Base-by-base conservation (phyloP, 257 asterid genomes). In the Ilex asprella region DNA sequence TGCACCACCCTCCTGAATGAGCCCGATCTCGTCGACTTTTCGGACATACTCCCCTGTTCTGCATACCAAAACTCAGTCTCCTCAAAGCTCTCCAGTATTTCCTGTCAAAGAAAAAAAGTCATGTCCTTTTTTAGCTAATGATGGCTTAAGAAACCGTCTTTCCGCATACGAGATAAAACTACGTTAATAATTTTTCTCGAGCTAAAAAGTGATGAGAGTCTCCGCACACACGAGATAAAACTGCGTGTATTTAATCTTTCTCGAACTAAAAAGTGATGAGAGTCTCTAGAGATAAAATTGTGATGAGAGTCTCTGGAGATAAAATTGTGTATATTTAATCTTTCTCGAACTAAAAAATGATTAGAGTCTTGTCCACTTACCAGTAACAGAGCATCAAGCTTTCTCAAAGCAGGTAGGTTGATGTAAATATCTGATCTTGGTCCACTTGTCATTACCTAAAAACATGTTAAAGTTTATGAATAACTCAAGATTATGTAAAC, bases 41-140 rank as follows among this genome's bases (percentile, higher is more conserved):
- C 81, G 0, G 93, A 80, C 64, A 79, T 76, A 70, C 92, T 88
- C n/a, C 97, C 95, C 59, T 83, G 69, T 60, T 89, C 95, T 6
- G 86, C 97, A 59, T 93, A 93, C 99, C 96, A 85, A 60, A 93
- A 89, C 64, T 93, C 96, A 0, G 80, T 82, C 29, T 75, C 84
- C 73, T 76, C 84, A 61, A 93, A 93, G 75, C 92, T 78, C 65
- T 87, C 94, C 83, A 89, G 55, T 56, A 78, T 74, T 32, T 82
- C 97, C 97, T 92, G 86, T 62, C 60, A 65, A 21, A 70, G 16
- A 39, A 31, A 30, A 30, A 30, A 16, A n/a, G n/a, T 49, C 10
- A 7, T 6, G 10, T 41, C 12, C 47, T 41, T 41, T 41, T 41
- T 11, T 41, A 41, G 47, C 47, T 11, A 41, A 41, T 6, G 0